phyloP scores from a whole-genome alignment of 108 stramenopile species.

The Nannochloropsis gaditana region DNA sequence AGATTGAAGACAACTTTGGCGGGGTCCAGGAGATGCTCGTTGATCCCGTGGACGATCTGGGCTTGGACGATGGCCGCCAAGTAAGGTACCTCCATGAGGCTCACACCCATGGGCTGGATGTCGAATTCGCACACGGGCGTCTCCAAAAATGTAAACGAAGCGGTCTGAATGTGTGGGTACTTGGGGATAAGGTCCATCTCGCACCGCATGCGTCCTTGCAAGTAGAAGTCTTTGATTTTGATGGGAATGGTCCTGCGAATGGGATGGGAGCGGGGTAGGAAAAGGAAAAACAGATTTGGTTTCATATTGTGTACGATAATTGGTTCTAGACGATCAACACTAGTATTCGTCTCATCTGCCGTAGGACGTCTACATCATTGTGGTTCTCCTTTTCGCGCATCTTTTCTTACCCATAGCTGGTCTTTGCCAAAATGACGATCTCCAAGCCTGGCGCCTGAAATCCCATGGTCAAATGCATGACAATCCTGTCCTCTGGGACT shows the following conservation, averaged over 20 bases:
- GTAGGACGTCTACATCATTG: neutral
- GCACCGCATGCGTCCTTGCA: slow-evolving; percentile 12
- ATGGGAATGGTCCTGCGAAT: neutral
- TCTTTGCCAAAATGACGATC: slow-evolving; percentile 9
- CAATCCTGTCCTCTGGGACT: neutral
- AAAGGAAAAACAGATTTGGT: neutral
- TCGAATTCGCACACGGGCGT: neutral
- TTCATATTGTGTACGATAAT: too few species aligned
- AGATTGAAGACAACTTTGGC: neutral
- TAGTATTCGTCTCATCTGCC: too few species aligned
- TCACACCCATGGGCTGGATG: neutral
- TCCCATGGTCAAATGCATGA: neutral
- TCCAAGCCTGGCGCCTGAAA: neutral
- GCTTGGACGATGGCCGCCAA: neutral
- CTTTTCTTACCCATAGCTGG: slow-evolving; percentile 8
- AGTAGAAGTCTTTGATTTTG: neutral
- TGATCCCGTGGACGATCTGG: neutral
- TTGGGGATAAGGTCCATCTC: slow-evolving; percentile 4
- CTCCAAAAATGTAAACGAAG: slow-evolving; percentile 4
- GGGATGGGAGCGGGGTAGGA: neutral
- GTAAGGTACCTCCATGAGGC: neutral
- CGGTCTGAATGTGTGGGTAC: neutral
- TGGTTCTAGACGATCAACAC: too few species aligned
- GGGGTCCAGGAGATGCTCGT: neutral
- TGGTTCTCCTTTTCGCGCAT: neutral